A percentile compares a stretch with the other conserved stretches of the same genome.
phyloP scores from a whole-genome alignment of 306 rosid species.

The Vigna mungo region DNA sequence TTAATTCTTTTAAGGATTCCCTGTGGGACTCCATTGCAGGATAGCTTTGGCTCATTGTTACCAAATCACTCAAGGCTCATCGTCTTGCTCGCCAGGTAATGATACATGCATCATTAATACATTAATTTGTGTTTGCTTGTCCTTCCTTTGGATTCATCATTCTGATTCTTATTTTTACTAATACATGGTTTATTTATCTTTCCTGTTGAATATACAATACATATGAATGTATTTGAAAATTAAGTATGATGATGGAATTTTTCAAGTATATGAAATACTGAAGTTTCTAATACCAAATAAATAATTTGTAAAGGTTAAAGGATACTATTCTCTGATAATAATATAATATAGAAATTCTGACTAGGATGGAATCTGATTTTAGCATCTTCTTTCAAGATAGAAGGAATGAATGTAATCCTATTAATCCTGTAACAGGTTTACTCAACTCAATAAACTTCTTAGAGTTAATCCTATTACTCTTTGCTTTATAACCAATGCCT shows the following conservation, averaged over 20 bases:
- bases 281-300: neutral
- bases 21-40: conserved; percentile 69
- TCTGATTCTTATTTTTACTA: conserved; percentile 1
- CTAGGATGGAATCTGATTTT: conserved; percentile 27
- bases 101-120: no score
- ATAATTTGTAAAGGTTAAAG: conserved; percentile 2
- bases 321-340: neutral
- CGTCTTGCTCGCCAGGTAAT: conserved; percentile 92
- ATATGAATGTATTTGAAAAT: conserved; percentile 3
- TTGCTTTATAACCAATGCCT: neutral
- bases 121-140: conserved; percentile 22
- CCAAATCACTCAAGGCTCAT: conserved; percentile 72
- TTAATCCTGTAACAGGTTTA: no score
- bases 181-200: neutral
- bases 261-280: conserved; percentile 26
- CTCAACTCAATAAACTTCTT: no score
- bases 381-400: conserved; percentile 19
- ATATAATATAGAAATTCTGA: conserved; percentile 6
- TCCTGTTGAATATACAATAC: conserved; percentile 21
- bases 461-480: neutral
- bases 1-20: conserved; percentile 72
- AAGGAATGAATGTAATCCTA: no score
- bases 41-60: conserved; percentile 81
- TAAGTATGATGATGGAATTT: conserved; percentile 31
- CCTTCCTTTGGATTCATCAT: conserved; percentile 28